Conservation (phyloP, 345 rosid genomes). For the Acer campestre region DNA sequence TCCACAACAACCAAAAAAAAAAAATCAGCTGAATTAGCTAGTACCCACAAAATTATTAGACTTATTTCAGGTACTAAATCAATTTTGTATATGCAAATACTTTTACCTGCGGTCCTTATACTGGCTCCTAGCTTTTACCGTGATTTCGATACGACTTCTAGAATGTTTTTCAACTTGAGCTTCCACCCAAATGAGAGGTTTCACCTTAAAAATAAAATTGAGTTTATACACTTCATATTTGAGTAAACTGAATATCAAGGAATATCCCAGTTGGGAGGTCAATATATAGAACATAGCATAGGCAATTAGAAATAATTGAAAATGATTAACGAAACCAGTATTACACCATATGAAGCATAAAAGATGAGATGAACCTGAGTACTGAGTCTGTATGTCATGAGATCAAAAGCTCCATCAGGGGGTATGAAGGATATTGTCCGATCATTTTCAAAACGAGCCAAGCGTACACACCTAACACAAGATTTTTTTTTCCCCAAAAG, state of each 20-base stretch:
- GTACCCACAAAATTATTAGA: neutral
- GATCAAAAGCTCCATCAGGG: conserved; percentile 78
- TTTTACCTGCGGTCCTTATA: conserved; percentile 72
- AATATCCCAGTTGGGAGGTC: neutral
- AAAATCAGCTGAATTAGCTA: neutral
- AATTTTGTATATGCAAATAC: neutral
- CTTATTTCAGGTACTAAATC: neutral
- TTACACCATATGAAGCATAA: neutral
- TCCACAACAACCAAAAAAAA: neutral
- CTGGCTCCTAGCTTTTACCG: conserved; percentile 73
- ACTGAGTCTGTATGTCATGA: conserved; percentile 77
- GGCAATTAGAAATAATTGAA: conserved; percentile 4
- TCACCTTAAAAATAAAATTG: conserved; percentile 45
- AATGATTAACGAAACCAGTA: neutral
- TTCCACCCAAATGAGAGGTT: conserved; percentile 81
- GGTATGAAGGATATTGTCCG: conserved; percentile 80
- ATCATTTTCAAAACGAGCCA: conserved; percentile 80
- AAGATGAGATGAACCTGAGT: conserved; percentile 52
- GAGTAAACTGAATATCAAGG: neutral
- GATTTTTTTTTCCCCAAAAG: neutral
- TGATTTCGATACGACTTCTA: conserved; percentile 68
- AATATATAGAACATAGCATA: neutral
- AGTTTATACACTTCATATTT: neutral
- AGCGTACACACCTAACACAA: conserved; percentile 66
- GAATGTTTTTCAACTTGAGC: conserved; percentile 75